A percentile compares a stretch with the other conserved stretches of the same genome.
These are phyloP conservation scores for Xylariaceae sp. DNA, from an alignment of 2,329 filamentous ascomycete species.

Conservation along the genomic window DNA sequence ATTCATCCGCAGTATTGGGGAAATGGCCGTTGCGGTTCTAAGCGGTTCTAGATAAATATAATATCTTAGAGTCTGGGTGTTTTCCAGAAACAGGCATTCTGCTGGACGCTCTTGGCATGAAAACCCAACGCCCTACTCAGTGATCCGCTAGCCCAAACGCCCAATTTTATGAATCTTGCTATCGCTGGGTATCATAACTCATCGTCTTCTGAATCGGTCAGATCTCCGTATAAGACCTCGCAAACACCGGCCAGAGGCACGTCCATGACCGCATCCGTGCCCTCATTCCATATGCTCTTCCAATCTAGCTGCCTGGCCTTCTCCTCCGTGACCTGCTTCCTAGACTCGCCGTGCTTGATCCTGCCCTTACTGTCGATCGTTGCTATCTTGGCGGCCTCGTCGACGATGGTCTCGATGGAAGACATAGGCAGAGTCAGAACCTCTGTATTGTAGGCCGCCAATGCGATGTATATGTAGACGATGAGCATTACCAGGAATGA, in stretches of 20 bases:
- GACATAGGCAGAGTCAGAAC: constrained; percentile 77
- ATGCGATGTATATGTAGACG: constrained; percentile 89
- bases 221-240: constrained; percentile 80
- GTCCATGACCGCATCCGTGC: constrained; percentile 97
- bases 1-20: too few species aligned
- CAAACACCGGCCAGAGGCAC: constrained; percentile 92
- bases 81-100: too few species aligned
- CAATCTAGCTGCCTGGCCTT: constrained; percentile 53
- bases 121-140: too few species aligned
- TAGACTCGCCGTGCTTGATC: constrained; percentile 27
- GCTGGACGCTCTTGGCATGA: too few species aligned
- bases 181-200: constrained; percentile 1
- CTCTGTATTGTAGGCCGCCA: constrained; percentile 86
- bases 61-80: too few species aligned
- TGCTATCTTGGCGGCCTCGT: constrained; percentile 82
- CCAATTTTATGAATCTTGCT: too few species aligned
- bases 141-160: too few species aligned
- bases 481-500: constrained; percentile 84
- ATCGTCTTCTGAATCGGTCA: constrained; percentile 17
- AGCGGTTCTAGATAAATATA: too few species aligned
- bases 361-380: constrained; percentile 69
- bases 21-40: too few species aligned
- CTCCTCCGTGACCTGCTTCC: constrained; percentile 31
- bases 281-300: constrained; percentile 81
- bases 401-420: constrained; percentile 84